Evolutionary conservation across 2,329 filamentous ascomycete species (phyloP), one percentile per base, ranked within the genome.

Genomic region (Tothia fuscella): DNA sequence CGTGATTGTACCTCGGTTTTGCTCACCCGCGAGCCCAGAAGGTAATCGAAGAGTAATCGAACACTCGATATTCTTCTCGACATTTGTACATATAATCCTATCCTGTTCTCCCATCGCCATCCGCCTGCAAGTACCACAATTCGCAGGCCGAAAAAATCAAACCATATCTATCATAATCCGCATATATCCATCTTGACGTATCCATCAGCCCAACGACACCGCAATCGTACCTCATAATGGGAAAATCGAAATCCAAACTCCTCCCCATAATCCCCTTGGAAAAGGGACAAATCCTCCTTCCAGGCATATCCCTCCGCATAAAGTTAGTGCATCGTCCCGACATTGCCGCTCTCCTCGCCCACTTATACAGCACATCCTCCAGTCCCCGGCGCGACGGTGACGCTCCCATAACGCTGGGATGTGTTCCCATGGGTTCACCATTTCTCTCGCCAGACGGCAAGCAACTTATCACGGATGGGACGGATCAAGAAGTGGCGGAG

Each of bases 191-290:
- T n/a, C n/a, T n/a, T n/a, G n/a, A n/a, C n/a, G n/a, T n/a, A n/a
- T n/a, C n/a, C n/a, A n/a, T n/a, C n/a, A n/a, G n/a, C n/a, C n/a
- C n/a, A n/a, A n/a, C n/a, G n/a, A n/a, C n/a, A n/a, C n/a, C n/a
- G n/a, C n/a, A n/a, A n/a, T n/a, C n/a, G 26, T 14, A 29, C 17
- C 31, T 17, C 39, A 42, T 19, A n/a, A 44, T 44, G 42, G 42
- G 36, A 25, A 50, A 56, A 32, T 48, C 56, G 17, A 57, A 59
- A 38, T 53, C 55, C 6, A 58, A 56, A 38, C 56, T 62, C 47
- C 60, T 94, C 25, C 83, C 89, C 34, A 66, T 96, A 52, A 81
- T 96, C 50, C 84, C 87, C 28, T 74, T 96, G 32, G 77, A 85
- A 41, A 78, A 80, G 55, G 82, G 81, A 49, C 75, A 78, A 47